These are phyloP conservation scores for Eimeria maxima DNA, from an alignment of 169 alveolate species.

Conservation along the genomic window DNA sequence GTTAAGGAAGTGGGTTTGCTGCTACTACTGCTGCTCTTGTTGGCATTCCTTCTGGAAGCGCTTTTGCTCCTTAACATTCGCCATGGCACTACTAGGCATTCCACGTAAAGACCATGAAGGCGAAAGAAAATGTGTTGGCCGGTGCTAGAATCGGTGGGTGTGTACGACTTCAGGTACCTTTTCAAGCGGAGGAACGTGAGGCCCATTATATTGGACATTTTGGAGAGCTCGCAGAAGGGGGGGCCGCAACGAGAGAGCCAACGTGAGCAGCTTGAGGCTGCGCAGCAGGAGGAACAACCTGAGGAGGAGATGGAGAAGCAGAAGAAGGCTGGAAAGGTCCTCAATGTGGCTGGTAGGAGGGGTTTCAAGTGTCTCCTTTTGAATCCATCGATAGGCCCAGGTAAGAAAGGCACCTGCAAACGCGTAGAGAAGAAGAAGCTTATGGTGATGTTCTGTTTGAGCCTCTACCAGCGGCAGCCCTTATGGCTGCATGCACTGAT, in stretches of 20 bases:
- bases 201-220: slow-evolving; percentile 31
- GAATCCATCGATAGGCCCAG: slow-evolving; percentile 71
- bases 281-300: not conserved
- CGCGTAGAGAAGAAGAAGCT: not conserved
- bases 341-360: not conserved
- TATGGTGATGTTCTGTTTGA: not conserved
- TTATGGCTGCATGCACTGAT: not conserved
- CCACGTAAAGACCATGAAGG: not conserved
- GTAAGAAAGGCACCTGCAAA: not conserved
- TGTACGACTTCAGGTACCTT: slow-evolving; percentile 40
- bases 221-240: not conserved
- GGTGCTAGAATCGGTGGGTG: not conserved
- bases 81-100: not conserved
- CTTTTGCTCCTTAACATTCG: not conserved
- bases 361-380: slow-evolving; percentile 48
- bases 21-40: not conserved
- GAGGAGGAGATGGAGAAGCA: not conserved
- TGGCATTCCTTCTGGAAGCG: not conserved
- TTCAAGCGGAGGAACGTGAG: slow-evolving; percentile 50
- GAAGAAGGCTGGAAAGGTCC: not conserved
- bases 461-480: not conserved
- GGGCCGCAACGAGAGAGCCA: slow-evolving; percentile 18
- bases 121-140: not conserved
- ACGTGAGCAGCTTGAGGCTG: not conserved
- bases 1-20: slow-evolving; percentile 10